Conservation (phyloP, 345 rosid genomes). For the Citrus trifoliata region DNA sequence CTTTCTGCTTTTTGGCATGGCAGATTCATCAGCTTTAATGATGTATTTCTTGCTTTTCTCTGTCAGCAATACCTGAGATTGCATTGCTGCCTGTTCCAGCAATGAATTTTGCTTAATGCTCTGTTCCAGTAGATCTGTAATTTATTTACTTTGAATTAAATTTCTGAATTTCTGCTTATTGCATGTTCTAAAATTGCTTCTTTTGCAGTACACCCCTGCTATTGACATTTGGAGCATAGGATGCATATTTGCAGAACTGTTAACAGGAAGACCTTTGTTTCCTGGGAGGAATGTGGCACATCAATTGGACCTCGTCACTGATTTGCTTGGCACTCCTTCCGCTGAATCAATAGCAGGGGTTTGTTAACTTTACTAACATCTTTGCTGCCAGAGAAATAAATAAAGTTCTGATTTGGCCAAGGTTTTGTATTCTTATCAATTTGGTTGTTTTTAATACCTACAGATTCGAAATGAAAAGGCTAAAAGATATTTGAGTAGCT, state of each 20-base stretch:
- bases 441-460: constrained; percentile 27
- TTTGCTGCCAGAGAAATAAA: constrained; percentile 15
- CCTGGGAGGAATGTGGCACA: constrained; percentile 97
- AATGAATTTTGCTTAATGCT: neutral
- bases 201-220: constrained; percentile 94
- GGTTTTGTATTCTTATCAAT: neutral
- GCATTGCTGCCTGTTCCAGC: neutral
- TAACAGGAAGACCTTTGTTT: constrained; percentile 87
- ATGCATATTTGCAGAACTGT: constrained; percentile 94
- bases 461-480: constrained; percentile 98
- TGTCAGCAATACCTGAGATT: constrained; percentile 1
- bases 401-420: constrained; percentile 2
- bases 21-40: neutral
- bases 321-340: constrained; percentile 95
- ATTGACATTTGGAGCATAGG: constrained; percentile 99
- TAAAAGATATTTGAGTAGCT: constrained; percentile 75
- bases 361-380: constrained; percentile 26
- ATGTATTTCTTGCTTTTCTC: neutral
- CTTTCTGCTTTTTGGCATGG: neutral
- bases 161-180: constrained; percentile 9
- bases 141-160: neutral
- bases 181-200: constrained; percentile 7
- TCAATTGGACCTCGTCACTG: constrained; percentile 87
- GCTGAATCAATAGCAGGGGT: constrained; percentile 77
- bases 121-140: neutral